Percentiles rank a stretch among this genome's conserved stretches.
Conservation (phyloP, 129 eudicot genomes). For the Heracleum sosnowskyi region DNA sequence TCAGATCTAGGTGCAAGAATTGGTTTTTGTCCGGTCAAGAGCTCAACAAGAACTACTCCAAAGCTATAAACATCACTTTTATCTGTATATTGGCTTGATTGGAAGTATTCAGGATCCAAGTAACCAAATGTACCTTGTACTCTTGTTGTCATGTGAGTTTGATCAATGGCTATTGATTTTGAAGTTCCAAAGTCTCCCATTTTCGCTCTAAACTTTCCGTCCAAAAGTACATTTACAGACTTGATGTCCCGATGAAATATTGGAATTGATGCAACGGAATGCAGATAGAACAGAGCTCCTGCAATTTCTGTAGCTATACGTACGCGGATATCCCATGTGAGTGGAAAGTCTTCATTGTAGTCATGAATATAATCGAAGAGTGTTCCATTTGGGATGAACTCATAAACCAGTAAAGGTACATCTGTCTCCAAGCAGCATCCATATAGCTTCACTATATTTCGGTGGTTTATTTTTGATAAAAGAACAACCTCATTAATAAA, state of each 20-base stretch:
- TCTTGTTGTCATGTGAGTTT: neutral
- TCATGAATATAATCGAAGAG: neutral
- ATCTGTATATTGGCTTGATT: neutral
- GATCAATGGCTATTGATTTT: neutral
- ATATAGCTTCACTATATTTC: neutral
- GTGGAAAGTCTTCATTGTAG: neutral
- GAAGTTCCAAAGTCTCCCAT: neutral
- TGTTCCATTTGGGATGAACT: neutral
- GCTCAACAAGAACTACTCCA: neutral
- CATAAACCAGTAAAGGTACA: neutral
- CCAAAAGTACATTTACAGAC: neutral
- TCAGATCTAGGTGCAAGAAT: neutral
- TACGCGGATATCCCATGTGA: neutral
- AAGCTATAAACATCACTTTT: neutral
- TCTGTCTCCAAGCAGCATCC: neutral
- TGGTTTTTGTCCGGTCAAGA: neutral
- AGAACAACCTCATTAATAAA: neutral
- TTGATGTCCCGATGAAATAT: neutral
- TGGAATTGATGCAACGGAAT: neutral
- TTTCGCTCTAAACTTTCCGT: neutral
- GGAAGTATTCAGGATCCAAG: slow-evolving; percentile 1
- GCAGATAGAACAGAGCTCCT: neutral
- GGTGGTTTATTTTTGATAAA: neutral
- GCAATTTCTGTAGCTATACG: neutral
- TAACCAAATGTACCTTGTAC: neutral